phyloP scores from a whole-genome alignment of 2,329 filamentous ascomycete species.

The Onygenales sp. region DNA sequence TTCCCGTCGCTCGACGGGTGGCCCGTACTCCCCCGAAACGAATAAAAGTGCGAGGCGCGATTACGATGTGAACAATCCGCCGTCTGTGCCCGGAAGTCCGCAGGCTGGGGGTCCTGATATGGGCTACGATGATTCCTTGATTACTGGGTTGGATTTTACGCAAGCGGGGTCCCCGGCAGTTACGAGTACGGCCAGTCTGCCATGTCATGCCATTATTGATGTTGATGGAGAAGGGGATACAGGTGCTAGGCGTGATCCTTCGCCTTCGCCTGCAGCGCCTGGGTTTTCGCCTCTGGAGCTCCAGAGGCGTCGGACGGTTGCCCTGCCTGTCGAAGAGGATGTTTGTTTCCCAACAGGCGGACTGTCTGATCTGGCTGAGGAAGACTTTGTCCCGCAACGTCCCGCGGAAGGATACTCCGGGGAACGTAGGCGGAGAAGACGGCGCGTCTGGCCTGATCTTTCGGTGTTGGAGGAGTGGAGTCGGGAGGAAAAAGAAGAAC shows the following conservation, averaged over 20 bases:
- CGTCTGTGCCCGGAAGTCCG: constrained; percentile 52
- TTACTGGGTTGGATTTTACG: constrained; percentile 32
- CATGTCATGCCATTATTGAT: constrained; percentile 35
- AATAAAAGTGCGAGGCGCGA: constrained; percentile 21
- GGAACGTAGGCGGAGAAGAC: constrained; percentile 48
- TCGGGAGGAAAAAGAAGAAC: constrained; percentile 76
- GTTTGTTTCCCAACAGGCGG: constrained; percentile 81
- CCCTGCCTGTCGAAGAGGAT: constrained; percentile 65
- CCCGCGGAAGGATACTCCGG: constrained; percentile 36
- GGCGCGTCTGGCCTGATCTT: constrained; percentile 77
- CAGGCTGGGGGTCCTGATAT: constrained; percentile 40
- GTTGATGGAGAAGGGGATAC: constrained; percentile 28
- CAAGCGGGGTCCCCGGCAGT: constrained; percentile 27
- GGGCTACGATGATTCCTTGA: constrained; percentile 45
- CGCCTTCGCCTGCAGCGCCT: constrained; percentile 32
- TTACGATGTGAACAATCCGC: constrained; percentile 58
- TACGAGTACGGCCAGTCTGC: constrained; percentile 13
- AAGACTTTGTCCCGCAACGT: constrained; percentile 50
- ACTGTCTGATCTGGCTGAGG: constrained; percentile 71
- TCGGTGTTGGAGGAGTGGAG: constrained; percentile 81
- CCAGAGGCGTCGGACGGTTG: constrained; percentile 48
- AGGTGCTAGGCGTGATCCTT: constrained; percentile 15
- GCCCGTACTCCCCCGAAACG: neutral
- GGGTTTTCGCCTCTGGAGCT: constrained; percentile 27
- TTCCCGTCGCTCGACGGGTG: neutral